phyloP scores from a whole-genome alignment of 768 basidiomycete genomes.

The Calocybe cyanea region DNA sequence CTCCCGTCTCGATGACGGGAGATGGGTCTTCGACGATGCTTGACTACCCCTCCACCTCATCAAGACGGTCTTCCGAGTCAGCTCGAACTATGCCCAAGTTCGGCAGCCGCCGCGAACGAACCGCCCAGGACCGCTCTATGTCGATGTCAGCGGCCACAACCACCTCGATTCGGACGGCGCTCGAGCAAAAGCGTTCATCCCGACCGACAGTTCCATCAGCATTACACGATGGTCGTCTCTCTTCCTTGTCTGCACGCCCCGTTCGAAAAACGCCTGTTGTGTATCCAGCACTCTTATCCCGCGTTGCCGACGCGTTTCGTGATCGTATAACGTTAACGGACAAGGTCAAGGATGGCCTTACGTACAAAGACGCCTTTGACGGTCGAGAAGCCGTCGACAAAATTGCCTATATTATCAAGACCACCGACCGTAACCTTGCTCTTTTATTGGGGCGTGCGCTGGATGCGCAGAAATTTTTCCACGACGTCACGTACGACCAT shows the following conservation, averaged over 20 bases:
- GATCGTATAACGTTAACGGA: constrained; percentile 75
- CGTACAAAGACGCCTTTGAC: constrained; percentile 95
- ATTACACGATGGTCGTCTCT: constrained; percentile 35
- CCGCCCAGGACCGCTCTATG: constrained; percentile 66
- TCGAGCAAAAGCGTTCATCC: constrained; percentile 34
- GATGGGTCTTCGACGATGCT: constrained; percentile 24
- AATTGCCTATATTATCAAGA: constrained; percentile 97
- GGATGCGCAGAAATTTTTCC: constrained; percentile 98
- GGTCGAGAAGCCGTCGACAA: constrained; percentile 97
- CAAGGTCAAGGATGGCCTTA: constrained; percentile 89
- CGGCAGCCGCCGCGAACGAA: constrained; percentile 55
- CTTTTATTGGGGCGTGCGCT: constrained; percentile 91
- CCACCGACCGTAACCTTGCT: constrained; percentile 94
- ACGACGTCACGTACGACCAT: constrained; percentile 99
- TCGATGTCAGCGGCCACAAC: constrained; percentile 68
- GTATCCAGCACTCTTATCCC: constrained; percentile 94
- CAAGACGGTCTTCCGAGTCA: constrained; percentile 71
- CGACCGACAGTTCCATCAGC: constrained; percentile 29
- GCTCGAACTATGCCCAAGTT: constrained; percentile 54
- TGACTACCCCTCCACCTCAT: constrained; percentile 21
- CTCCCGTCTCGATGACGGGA: constrained; percentile 37
- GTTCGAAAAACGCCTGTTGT: constrained; percentile 68
- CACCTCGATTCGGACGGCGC: constrained; percentile 42
- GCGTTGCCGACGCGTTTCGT: constrained; percentile 91
- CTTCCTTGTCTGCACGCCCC: constrained; percentile 36